A percentile compares a stretch with the other conserved stretches of the same genome.
Evolutionary conservation across 495 filamentous ascomycete species (phyloP).

Genomic region (Penicillium argentinense): DNA sequence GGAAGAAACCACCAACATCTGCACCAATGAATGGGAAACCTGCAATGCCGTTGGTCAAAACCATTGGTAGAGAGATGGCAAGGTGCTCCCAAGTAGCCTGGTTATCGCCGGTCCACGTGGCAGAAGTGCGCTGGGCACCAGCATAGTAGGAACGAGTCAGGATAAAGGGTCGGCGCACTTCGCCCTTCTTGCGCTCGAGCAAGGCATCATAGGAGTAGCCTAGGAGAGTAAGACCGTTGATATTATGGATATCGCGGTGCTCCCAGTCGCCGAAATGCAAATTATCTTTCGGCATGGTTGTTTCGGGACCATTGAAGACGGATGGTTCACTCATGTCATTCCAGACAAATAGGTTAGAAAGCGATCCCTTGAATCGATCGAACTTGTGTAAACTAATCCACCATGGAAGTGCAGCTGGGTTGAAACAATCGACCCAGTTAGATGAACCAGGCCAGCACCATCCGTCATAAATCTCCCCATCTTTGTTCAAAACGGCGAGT

Average conservation of each 20-base stretch:
- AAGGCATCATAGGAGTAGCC: slow-evolving; percentile 85
- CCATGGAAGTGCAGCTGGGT: slow-evolving; percentile 81
- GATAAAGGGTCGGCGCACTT: slow-evolving; percentile 80
- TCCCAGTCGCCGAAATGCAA: slow-evolving; percentile 91
- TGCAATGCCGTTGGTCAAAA: slow-evolving; percentile 85
- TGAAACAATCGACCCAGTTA: slow-evolving; percentile 94
- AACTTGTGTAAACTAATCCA: slow-evolving; percentile 88
- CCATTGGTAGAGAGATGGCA: slow-evolving; percentile 82
- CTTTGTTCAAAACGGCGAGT: slow-evolving; percentile 83
- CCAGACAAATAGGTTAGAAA: slow-evolving; percentile 89
- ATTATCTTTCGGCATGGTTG: slow-evolving; percentile 96
- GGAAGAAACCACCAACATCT: slow-evolving; percentile 97
- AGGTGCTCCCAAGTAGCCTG: slow-evolving; percentile 92
- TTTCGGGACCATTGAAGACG: slow-evolving; percentile 97
- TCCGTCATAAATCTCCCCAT: slow-evolving; percentile 84
- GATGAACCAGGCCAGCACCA: slow-evolving; percentile 99
- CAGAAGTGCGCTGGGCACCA: slow-evolving; percentile 82
- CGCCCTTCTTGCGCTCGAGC: slow-evolving; percentile 75
- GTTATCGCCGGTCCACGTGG: slow-evolving; percentile 99
- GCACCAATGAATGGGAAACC: slow-evolving; percentile 94
- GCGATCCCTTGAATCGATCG: slow-evolving; percentile 77
- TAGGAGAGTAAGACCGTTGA: slow-evolving; percentile 94
- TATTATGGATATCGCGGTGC: slow-evolving; percentile 92
- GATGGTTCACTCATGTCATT: slow-evolving; percentile 99
- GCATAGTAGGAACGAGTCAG: slow-evolving; percentile 90